Percentiles rank a stretch among this genome's conserved stretches.
Evolutionary conservation across 1,139 yeast species (phyloP).

Genomic region (Saccharomyces hybrid): DNA sequence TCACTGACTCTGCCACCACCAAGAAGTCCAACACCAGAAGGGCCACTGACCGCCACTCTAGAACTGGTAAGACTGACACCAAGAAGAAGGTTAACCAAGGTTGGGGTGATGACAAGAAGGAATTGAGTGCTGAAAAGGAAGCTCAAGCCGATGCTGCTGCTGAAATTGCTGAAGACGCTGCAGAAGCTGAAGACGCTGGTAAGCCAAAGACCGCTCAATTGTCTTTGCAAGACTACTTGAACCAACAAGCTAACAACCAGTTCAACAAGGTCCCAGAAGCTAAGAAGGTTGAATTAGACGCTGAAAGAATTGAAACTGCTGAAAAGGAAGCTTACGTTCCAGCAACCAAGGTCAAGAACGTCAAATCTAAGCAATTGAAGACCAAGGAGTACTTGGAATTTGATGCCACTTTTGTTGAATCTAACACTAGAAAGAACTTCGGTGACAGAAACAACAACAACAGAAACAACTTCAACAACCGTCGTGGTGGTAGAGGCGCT

Average conservation of each 20-base stretch:
- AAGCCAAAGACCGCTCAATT: slow-evolving; percentile 42
- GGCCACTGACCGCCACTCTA: slow-evolving; percentile 69
- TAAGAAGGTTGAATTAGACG: slow-evolving; percentile 41
- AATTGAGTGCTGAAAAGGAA: slow-evolving; percentile 31
- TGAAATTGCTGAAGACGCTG: slow-evolving; percentile 44
- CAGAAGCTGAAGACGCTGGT: slow-evolving; percentile 42
- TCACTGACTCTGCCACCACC: slow-evolving; percentile 49
- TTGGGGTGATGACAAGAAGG: slow-evolving; percentile 70
- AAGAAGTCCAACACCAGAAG: slow-evolving; percentile 56
- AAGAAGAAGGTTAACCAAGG: slow-evolving; percentile 78
- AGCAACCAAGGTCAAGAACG: slow-evolving; percentile 52
- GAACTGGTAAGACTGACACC: slow-evolving; percentile 76
- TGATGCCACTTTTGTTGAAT: slow-evolving; percentile 56
- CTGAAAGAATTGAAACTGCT: slow-evolving; percentile 45
- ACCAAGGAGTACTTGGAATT: slow-evolving; percentile 63
- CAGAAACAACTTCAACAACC: background rate
- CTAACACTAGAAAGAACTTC: slow-evolving; percentile 28
- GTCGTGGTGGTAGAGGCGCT: slow-evolving; percentile 16
- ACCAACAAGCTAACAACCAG: slow-evolving; percentile 41
- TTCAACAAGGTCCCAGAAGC: slow-evolving; percentile 41
- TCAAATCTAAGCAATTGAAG: slow-evolving; percentile 57
- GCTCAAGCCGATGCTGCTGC: slow-evolving; percentile 21
- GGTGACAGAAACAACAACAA: slow-evolving; percentile 12
- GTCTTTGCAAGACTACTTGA: slow-evolving; percentile 51
- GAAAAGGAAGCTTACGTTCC: slow-evolving; percentile 49